Base-by-base conservation (phyloP, 2,329 filamentous ascomycete genomes). In the Fonsecaea multimorphosa region DNA sequence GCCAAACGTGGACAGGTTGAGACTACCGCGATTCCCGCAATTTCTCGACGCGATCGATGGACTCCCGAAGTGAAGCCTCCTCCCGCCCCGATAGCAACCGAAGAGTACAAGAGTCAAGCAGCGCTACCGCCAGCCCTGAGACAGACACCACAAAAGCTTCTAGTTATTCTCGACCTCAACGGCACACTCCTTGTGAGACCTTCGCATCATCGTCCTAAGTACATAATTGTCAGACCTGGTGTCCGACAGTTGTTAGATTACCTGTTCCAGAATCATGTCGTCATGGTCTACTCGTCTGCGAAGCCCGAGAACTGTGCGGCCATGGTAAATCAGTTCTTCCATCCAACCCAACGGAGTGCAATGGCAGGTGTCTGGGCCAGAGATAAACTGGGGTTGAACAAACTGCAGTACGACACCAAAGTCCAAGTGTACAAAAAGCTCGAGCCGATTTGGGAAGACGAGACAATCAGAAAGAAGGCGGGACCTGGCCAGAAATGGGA, bases 231-330 rank as follows among this genome's bases (percentile, higher is more conserved):
- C 69, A 89, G 95, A 0, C 91, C 91, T 0, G 83, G 88, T 69
- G 84, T 95, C 0, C 73, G 80, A 2, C 71, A 79, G 0, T 97
- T 99, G 76, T 79, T 98, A 2, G 74, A 83, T 31, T 92, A 93
- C 76, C 86, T 93, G 70, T 84, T 96, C 71, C 78, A 85, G 12
- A 88, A 89, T 65, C 94, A 96, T 80, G 82, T 83, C 59, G 89
- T 97, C 32, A 92, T 93, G 79, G 86, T 98, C 64, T 99, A 94
- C 93, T 96, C 94, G 1, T 96, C 92, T 6, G 93, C 94, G 0
- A 86, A 84, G 22, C 89, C 88, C 0, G 77, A 84, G 0, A 97
- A 95, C 70, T 92, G 97, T 14, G 70, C 78, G 8, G 79, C 79
- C 38, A 91, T 96, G 83, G 86, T 91, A 67, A 78, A 80, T 2